These are phyloP conservation scores for Arabidopsis lyrata DNA, from an alignment of 441 rosid genomes.

Conservation along the genomic window DNA sequence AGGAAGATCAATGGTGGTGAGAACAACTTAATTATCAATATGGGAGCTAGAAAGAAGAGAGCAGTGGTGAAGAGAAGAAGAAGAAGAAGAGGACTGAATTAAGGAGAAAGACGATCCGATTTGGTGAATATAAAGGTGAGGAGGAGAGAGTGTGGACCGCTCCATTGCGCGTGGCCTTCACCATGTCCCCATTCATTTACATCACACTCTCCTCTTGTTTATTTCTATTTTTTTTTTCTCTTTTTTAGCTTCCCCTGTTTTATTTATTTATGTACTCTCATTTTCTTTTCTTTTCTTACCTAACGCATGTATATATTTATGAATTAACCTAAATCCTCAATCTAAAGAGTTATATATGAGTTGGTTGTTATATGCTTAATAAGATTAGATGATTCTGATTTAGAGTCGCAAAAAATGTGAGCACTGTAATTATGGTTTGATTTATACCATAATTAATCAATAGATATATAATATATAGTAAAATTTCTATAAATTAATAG, in stretches of 20 bases:
- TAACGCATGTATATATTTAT: background rate
- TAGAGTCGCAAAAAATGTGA: no score
- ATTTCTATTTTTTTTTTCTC: background rate
- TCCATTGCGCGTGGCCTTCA: constrained; percentile 43
- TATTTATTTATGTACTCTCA: constrained; percentile 2
- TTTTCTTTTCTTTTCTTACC: background rate
- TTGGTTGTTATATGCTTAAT: no score
- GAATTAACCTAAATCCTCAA: background rate
- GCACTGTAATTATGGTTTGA: no score
- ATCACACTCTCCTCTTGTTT: constrained; percentile 13
- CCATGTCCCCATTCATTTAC: constrained; percentile 32
- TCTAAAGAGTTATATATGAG: no score
- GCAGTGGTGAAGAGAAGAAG: constrained; percentile 5
- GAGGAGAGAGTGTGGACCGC: constrained; percentile 39
- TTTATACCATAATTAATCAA: no score
- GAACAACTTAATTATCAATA: constrained; percentile 1
- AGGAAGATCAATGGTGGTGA: background rate
- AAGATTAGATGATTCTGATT: no score
- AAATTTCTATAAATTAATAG: no score
- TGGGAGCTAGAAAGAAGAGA: constrained; percentile 5
- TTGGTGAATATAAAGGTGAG: constrained; percentile 38
- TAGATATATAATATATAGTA: no score
- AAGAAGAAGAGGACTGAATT: constrained; percentile 22
- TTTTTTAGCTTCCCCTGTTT: background rate
- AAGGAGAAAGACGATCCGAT: constrained; percentile 19